Evolutionary conservation across 495 filamentous ascomycete species (phyloP).

Genomic region (Neurospora cerealis): DNA sequence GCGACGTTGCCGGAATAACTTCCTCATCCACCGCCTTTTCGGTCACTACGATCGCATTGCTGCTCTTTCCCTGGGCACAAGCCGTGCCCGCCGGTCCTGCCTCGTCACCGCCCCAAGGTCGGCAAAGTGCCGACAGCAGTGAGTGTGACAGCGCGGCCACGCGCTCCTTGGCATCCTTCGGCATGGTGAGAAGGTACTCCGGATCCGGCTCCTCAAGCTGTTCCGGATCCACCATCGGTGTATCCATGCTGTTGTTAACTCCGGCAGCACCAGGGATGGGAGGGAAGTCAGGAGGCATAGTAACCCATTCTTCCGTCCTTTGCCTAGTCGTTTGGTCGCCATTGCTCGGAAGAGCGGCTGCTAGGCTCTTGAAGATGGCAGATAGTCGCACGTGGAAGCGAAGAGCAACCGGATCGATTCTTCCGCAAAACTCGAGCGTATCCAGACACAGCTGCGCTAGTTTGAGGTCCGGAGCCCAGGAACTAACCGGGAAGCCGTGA

Average conservation of each 20-base stretch:
- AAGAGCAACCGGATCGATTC: conserved; percentile 13
- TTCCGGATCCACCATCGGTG: background rate
- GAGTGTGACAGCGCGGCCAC: conserved; percentile 1
- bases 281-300: conserved; percentile 7
- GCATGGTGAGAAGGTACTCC: conserved; percentile 12
- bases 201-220: background rate
- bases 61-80: background rate
- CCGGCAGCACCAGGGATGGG: background rate
- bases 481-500: conserved; percentile 10
- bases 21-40: background rate
- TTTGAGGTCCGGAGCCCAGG: conserved; percentile 17
- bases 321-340: background rate
- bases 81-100: background rate
- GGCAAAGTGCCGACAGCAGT: conserved; percentile 13
- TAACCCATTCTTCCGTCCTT: conserved; percentile 14
- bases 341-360: background rate
- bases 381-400: conserved; percentile 13
- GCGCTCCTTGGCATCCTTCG: conserved; percentile 1
- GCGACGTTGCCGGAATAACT: background rate
- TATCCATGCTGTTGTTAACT: background rate
- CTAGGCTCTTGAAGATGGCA: conserved; percentile 9
- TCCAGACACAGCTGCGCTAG: conserved; percentile 15
- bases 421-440: conserved; percentile 16
- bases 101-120: conserved; percentile 10
- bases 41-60: background rate